Base-by-base conservation (phyloP, 305 asterid genomes). In the Plantago lanceolata region DNA sequence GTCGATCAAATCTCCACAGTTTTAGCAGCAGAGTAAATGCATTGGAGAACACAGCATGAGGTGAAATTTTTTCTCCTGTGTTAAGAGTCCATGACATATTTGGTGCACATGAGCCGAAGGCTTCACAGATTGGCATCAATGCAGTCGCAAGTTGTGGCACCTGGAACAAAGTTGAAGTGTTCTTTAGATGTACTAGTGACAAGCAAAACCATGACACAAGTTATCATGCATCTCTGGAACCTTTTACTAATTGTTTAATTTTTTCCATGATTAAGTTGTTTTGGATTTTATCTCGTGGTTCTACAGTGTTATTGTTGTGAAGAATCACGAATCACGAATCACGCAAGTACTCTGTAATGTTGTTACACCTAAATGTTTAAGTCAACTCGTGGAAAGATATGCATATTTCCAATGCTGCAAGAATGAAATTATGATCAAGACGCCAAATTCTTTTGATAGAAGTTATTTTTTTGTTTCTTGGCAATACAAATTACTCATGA, bases 101-200 rank as follows among this genome's bases (percentile, higher is more conserved):
- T 68, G 95, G 90, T 68, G 95, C 85, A 79, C 90, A 88, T 20
- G 96, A 86, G 75, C 99, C 99, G 26, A 93, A 90, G 59, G 73
- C 94, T 82, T 93, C 99, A 77, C 97, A 93, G 61, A 93, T 86
- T 74, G 95, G 94, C 94, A 93, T 84, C 81, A 93, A 76, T 35
- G 94, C 87, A 71, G 93, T 97, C 24, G 93, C 97, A 79, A 93
- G 99, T 72, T 86, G 93, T 57, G 99, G 97, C 75, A 88, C 85
- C 99, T 93, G 90, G 66, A 71, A 81, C 29, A 67, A 15, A 67
- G 28, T 57, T 19, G 40, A 62, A 49, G 48, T 48, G 48, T 33
- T 60, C 72, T 29, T 47, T 28, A 48, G 53, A 57, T 65, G 66
- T 54, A 68, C 61, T 40, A 70, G 57, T 29, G 9, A 62, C 49